Evolutionary conservation across 441 rosid genomes (phyloP).

Genomic region (Biscutella laevigata): DNA sequence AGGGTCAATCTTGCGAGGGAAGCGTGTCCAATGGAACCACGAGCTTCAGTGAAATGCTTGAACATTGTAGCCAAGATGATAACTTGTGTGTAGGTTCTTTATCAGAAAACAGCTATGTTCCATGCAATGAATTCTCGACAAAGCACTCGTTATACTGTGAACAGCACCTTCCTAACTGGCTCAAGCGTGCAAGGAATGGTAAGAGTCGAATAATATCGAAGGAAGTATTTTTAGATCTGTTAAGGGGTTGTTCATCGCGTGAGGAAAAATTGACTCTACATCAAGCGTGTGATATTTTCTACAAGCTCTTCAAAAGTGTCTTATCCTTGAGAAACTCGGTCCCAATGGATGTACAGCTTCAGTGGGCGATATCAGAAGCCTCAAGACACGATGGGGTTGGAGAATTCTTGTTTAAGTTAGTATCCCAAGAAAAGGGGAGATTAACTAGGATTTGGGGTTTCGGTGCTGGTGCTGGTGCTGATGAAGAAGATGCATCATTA

Average conservation of each 20-base stretch:
- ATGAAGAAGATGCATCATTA: constrained; percentile 32
- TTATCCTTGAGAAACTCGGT: constrained; percentile 80
- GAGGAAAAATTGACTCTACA: constrained; percentile 67
- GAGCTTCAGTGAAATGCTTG: constrained; percentile 37
- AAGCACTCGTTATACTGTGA: constrained; percentile 79
- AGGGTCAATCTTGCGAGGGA: constrained; percentile 32
- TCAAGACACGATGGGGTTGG: constrained; percentile 54
- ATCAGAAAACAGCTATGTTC: constrained; percentile 33
- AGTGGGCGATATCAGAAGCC: constrained; percentile 95
- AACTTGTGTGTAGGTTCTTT: constrained; percentile 58
- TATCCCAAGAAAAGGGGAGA: constrained; percentile 69
- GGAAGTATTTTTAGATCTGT: constrained; percentile 77
- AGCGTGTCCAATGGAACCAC: constrained; percentile 29
- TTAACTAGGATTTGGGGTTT: constrained; percentile 71
- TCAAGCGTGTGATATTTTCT: constrained; percentile 92
- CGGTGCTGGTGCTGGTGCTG: constrained; percentile 10
- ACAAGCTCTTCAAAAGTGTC: constrained; percentile 86
- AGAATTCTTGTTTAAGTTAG: constrained; percentile 64
- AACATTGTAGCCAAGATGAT: constrained; percentile 34
- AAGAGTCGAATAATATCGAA: constrained; percentile 91
- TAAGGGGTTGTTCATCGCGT: constrained; percentile 50
- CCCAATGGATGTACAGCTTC: constrained; percentile 89
- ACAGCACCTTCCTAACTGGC: constrained; percentile 96
- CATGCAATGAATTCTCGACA: constrained; percentile 62
- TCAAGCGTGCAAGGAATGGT: constrained; percentile 96